These are phyloP conservation scores for Rickenella mellea DNA, from an alignment of 768 basidiomycete species.

Conservation along the genomic window DNA sequence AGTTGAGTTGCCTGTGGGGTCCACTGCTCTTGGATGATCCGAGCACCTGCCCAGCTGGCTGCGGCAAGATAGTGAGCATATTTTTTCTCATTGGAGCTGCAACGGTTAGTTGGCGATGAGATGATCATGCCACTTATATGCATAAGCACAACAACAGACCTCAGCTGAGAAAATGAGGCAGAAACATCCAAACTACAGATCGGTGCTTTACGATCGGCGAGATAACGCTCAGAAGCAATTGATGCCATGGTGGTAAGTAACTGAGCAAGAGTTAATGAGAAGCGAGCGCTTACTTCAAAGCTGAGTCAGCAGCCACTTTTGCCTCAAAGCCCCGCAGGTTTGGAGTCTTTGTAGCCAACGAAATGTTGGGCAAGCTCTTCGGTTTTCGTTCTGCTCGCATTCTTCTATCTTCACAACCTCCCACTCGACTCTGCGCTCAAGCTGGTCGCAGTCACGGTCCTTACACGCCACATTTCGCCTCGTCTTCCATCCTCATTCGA, in stretches of 20 bases:
- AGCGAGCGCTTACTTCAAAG: no score
- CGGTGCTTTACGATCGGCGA: constrained; percentile 71
- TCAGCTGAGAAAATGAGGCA: constrained; percentile 60
- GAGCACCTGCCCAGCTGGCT: constrained; percentile 78
- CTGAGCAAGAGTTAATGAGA: no score
- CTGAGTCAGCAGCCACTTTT: no score
- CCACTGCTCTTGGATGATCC: constrained; percentile 82
- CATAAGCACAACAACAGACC: constrained; percentile 23
- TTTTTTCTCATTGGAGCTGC: constrained; percentile 63
- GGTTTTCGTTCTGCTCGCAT: no score
- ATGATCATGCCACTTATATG: constrained; percentile 7
- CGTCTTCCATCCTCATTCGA: no score
- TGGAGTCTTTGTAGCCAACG: no score
- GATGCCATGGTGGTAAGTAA: constrained; percentile 29
- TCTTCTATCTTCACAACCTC: no score
- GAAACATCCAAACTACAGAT: constrained; percentile 62
- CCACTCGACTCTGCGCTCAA: no score
- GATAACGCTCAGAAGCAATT: constrained; percentile 45
- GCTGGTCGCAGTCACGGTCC: no score
- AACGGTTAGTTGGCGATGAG: constrained; percentile 3
- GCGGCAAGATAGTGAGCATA: constrained; percentile 65
- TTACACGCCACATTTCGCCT: no score
- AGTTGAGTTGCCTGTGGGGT: constrained; percentile 58
- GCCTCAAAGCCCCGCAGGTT: no score
- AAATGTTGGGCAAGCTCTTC: no score